Percentiles rank a stretch among this genome's conserved stretches.
phyloP scores from a whole-genome alignment of 2,329 filamentous ascomycete genomes.

The Zymoseptoria brevis region DNA sequence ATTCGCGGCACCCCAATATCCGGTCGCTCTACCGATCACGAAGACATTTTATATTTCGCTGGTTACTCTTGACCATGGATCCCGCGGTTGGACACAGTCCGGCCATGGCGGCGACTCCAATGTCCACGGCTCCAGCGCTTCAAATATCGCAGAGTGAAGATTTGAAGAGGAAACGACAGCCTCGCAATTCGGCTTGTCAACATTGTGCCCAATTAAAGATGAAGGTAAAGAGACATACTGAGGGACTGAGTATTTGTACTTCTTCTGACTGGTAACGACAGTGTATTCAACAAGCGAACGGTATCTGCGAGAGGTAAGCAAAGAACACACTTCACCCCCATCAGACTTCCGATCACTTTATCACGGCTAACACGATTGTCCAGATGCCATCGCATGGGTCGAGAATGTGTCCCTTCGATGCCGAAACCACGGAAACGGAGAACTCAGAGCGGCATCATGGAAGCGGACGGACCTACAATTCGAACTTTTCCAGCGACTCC shows the following conservation, averaged over 20 bases:
- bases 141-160: conserved; percentile 7
- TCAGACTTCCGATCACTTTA: background rate
- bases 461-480: background rate
- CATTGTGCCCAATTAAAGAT: conserved; percentile 24
- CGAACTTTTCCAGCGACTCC: background rate
- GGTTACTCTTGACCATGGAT: background rate
- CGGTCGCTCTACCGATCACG: background rate
- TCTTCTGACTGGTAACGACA: background rate
- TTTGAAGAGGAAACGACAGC: conserved; percentile 22
- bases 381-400: conserved; percentile 23
- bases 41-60: background rate
- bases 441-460: conserved; percentile 12
- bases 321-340: too few relatives aligned
- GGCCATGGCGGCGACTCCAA: background rate
- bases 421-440: conserved; percentile 23
- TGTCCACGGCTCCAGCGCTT: background rate
- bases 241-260: background rate
- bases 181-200: conserved; percentile 23
- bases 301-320: conserved; percentile 17
- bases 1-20: background rate
- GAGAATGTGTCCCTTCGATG: conserved; percentile 21
- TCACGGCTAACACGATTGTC: conserved; percentile 6
- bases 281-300: conserved; percentile 3
- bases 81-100: background rate
- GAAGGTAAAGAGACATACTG: conserved; percentile 8